Evolutionary conservation across 2,329 filamentous ascomycete species (phyloP).

Genomic region (Paracorniculantispora psalliotae): DNA sequence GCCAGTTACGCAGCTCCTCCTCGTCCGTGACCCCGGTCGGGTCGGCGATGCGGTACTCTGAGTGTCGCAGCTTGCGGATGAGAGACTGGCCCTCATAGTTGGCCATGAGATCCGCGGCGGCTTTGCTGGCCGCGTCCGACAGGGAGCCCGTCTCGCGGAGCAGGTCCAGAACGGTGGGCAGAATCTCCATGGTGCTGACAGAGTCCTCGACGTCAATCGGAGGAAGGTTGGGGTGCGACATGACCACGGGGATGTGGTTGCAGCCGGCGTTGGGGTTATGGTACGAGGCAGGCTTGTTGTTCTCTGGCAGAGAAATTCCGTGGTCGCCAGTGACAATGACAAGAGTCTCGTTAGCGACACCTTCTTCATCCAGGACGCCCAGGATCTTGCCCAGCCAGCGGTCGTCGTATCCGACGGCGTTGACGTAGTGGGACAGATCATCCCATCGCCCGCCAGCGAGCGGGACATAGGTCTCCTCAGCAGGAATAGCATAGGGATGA

Average conservation of each 20-base stretch:
- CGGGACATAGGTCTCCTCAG: slow-evolving; percentile 23
- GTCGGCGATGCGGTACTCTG: slow-evolving; percentile 5
- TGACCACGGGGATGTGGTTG: slow-evolving; percentile 27
- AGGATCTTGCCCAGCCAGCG: slow-evolving; percentile 29
- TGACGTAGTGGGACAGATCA: slow-evolving; percentile 28
- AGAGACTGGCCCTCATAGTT: slow-evolving; percentile 33
- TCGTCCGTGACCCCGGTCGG: slow-evolving; percentile 8
- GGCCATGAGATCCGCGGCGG: slow-evolving; percentile 25
- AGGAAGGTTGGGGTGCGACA: slow-evolving; percentile 30
- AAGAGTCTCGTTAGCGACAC: slow-evolving; percentile 29
- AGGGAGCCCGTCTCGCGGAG: slow-evolving; percentile 30
- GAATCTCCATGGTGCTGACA: slow-evolving; percentile 28
- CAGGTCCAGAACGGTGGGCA: slow-evolving; percentile 31
- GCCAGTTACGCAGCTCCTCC: slow-evolving; percentile 21
- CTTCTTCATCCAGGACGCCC: slow-evolving; percentile 25
- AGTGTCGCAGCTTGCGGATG: slow-evolving; percentile 21
- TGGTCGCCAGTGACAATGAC: slow-evolving; percentile 30
- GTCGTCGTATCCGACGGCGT: slow-evolving; percentile 29
- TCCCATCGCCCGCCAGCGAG: slow-evolving; percentile 19
- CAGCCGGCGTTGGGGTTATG: slow-evolving; percentile 30
- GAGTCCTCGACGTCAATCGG: slow-evolving; percentile 26
- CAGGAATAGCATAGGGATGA: slow-evolving; percentile 28
- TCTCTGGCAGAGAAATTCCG: slow-evolving; percentile 29
- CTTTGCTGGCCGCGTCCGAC: slow-evolving; percentile 21
- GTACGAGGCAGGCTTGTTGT: slow-evolving; percentile 25